phyloP scores from a whole-genome alignment of 1,284 basidiomycete species.

The Cutaneotrichosporon spelunceum region DNA sequence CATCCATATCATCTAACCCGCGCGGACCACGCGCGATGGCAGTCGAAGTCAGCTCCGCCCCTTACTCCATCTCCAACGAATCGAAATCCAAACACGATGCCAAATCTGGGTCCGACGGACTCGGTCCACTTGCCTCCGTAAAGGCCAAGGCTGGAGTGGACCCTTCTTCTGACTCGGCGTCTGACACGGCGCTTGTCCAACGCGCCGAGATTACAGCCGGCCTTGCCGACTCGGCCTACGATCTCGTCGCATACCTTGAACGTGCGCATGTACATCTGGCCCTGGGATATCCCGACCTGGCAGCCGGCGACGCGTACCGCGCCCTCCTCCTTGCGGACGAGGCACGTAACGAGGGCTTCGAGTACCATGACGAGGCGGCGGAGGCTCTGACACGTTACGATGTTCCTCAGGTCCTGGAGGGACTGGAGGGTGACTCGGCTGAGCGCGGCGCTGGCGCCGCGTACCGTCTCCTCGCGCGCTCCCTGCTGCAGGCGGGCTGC shows the following conservation, averaged over 20 bases:
- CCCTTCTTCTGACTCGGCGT: not conserved
- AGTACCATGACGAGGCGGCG: slow-evolving; percentile 14
- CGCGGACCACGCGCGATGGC: not conserved
- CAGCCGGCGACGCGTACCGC: slow-evolving; percentile 20
- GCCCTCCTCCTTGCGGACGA: slow-evolving; percentile 22
- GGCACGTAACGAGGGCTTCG: slow-evolving; percentile 12
- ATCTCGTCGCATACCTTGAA: slow-evolving; percentile 14
- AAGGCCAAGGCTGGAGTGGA: not conserved
- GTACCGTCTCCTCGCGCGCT: slow-evolving; percentile 14
- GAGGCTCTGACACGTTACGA: slow-evolving; percentile 11
- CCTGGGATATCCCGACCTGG: slow-evolving; percentile 20
- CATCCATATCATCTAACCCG: not conserved
- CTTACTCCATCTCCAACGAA: not conserved
- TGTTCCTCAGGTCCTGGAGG: not conserved
- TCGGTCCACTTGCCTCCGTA: not conserved
- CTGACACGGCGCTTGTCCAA: not conserved
- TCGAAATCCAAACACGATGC: not conserved
- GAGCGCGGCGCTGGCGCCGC: slow-evolving; percentile 7
- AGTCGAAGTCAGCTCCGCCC: not conserved
- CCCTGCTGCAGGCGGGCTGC: slow-evolving; percentile 14
- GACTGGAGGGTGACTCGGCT: not conserved
- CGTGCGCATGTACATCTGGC: slow-evolving; percentile 2
- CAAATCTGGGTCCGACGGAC: not conserved
- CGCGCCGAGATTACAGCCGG: slow-evolving; percentile 4
- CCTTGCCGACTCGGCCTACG: slow-evolving; percentile 14